Percentiles rank a stretch among this genome's conserved stretches.
These are phyloP conservation scores for Fulvia fulva DNA, from an alignment of 2,329 filamentous ascomycete genomes.

Conservation along the genomic window DNA sequence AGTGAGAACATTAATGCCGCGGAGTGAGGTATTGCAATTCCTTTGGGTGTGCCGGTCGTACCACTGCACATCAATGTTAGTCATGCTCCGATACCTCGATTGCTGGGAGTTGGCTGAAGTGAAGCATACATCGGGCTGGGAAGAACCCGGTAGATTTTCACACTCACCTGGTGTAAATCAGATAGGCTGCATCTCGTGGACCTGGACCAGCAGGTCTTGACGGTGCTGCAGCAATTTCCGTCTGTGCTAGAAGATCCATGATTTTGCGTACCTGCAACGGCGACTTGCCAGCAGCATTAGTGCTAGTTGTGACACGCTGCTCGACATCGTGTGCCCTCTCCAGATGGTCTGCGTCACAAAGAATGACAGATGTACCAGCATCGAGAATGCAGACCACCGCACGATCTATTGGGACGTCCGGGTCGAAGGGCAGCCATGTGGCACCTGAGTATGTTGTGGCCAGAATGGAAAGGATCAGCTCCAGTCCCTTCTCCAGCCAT, in stretches of 20 bases:
- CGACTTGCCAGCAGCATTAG: background rate
- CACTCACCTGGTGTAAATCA: slow-evolving; percentile 27
- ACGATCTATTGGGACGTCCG: slow-evolving; percentile 23
- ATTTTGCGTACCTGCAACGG: slow-evolving; percentile 12
- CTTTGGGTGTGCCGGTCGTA: slow-evolving; percentile 28
- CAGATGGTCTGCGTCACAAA: slow-evolving; percentile 18
- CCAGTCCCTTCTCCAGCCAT: slow-evolving; percentile 24
- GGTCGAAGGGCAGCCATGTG: slow-evolving; percentile 25
- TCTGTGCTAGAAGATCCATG: slow-evolving; percentile 4
- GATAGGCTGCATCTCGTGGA: slow-evolving; percentile 21
- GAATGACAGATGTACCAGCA: slow-evolving; percentile 15
- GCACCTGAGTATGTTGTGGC: slow-evolving; percentile 24
- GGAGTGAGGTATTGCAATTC: slow-evolving; percentile 23
- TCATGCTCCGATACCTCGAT: no score
- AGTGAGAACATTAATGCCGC: slow-evolving; percentile 19
- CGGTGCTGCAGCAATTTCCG: background rate
- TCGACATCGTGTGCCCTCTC: slow-evolving; percentile 16
- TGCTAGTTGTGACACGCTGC: slow-evolving; percentile 4
- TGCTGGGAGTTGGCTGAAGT: no score
- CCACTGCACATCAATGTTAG: no score
- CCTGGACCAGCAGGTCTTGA: slow-evolving; percentile 2
- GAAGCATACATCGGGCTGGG: no score
- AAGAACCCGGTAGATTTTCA: no score
- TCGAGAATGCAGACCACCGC: slow-evolving; percentile 19
- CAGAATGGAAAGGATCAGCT: slow-evolving; percentile 23